These are phyloP conservation scores for Apostasia shenzhenica DNA, from an alignment of 106 monocot species.

Conservation along the genomic window DNA sequence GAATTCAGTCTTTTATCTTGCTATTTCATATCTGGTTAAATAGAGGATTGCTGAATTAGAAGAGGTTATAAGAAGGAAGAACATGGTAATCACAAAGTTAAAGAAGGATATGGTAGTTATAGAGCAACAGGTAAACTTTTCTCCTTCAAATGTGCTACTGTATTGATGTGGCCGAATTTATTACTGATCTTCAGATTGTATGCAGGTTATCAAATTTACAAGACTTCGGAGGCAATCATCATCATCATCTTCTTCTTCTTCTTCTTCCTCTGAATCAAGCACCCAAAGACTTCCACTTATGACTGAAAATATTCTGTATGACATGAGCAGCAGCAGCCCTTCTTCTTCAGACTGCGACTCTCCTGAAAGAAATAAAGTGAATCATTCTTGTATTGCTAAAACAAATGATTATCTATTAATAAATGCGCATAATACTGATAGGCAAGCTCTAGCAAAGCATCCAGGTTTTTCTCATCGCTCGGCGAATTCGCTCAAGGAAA, in stretches of 20 bases:
- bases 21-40: background rate
- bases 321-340: conserved; percentile 43
- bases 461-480: conserved; percentile 4
- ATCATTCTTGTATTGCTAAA: background rate
- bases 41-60: conserved; percentile 59
- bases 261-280: conserved; percentile 11
- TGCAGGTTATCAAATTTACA: conserved; percentile 51
- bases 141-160: too few species aligned
- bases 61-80: conserved; percentile 48
- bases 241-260: background rate
- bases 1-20: background rate
- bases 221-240: conserved; percentile 27
- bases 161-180: too few species aligned
- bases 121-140: conserved; percentile 42
- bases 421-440: background rate
- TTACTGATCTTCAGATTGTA: background rate
- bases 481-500: conserved; percentile 20
- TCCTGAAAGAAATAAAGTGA: conserved; percentile 12
- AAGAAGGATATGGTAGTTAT: conserved; percentile 48
- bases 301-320: conserved; percentile 48
- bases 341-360: conserved; percentile 40
- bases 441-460: background rate
- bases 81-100: conserved; percentile 43
- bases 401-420: background rate
- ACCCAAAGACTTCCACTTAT: conserved; percentile 20